Percentiles rank a stretch among this genome's conserved stretches.
Evolutionary conservation across 2,329 filamentous ascomycete species (phyloP).

Genomic region (Trichoderma aggressivum): DNA sequence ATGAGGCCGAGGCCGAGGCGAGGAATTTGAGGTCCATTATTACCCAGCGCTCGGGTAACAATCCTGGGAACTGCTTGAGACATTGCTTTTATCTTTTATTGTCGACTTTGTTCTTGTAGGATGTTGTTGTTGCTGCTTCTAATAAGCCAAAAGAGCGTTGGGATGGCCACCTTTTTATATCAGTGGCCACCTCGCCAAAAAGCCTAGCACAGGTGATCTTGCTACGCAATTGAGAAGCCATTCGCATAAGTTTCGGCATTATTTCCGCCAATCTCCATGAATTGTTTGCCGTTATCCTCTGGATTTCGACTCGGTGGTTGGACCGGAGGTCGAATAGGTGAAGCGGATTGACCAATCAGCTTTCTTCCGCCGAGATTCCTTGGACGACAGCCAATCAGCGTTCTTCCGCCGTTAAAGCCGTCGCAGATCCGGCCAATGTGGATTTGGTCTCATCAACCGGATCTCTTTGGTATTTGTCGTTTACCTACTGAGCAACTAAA

Average conservation of each 20-base stretch:
- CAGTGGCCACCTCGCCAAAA: background rate
- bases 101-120: background rate
- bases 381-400: background rate
- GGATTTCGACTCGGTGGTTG: background rate
- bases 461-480: background rate
- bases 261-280: background rate
- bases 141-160: background rate
- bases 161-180: background rate
- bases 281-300: background rate
- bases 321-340: background rate
- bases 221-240: background rate
- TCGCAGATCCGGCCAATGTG: background rate
- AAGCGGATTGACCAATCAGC: background rate
- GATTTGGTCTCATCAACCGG: background rate
- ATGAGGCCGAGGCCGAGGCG: conserved; percentile 54
- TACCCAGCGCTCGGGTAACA: conserved; percentile 39
- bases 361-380: conserved; percentile 2
- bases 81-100: background rate
- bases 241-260: background rate
- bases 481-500: background rate
- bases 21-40: conserved; percentile 49
- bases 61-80: background rate
- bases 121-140: background rate
- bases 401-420: conserved; percentile 12
- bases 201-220: too few relatives aligned